These are phyloP conservation scores for Hymenoscyphus fraxineus DNA, from an alignment of 2,329 filamentous ascomycete species.

Conservation along the genomic window DNA sequence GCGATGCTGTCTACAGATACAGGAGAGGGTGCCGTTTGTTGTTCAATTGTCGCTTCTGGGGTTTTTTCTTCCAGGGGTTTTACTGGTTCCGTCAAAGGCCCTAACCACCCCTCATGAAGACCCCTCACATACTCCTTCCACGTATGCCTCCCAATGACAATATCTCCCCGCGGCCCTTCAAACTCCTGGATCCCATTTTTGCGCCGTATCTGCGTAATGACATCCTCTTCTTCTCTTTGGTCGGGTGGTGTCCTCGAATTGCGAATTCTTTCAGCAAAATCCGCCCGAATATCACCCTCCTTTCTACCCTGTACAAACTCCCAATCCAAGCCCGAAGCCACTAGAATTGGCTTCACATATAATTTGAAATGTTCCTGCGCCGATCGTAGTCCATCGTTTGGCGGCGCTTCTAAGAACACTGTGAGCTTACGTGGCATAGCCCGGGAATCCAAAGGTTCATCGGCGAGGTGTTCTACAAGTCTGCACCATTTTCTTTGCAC, in stretches of 20 bases:
- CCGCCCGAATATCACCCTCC: conserved; percentile 88
- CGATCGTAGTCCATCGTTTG: conserved; percentile 75
- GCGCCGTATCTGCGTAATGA: conserved; percentile 60
- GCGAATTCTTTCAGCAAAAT: conserved; percentile 80
- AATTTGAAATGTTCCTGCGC: conserved; percentile 96
- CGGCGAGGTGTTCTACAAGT: conserved; percentile 77
- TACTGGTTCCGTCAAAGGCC: conserved; percentile 66
- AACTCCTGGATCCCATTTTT: conserved; percentile 67
- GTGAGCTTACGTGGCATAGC: conserved; percentile 80
- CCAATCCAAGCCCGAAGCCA: conserved; percentile 89
- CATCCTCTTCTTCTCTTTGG: conserved; percentile 44
- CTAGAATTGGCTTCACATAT: conserved; percentile 89
- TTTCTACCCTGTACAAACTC: conserved; percentile 89
- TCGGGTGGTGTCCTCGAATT: conserved; percentile 52
- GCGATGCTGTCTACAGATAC: conserved; percentile 27
- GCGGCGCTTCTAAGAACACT: conserved; percentile 80
- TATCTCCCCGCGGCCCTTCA: conserved; percentile 72
- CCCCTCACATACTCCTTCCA: conserved; percentile 98
- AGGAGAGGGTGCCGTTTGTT: conserved; percentile 14
- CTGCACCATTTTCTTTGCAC: conserved; percentile 83
- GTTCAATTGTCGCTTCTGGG: conserved; percentile 14
- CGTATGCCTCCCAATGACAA: conserved; percentile 84
- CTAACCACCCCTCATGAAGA: conserved; percentile 93
- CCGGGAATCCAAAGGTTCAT: conserved; percentile 67
- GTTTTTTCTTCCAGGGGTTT: conserved; percentile 33